Percentiles rank a stretch among this genome's conserved stretches.
These are phyloP conservation scores for Boletus coccyginus DNA, from an alignment of 768 basidiomycete species.

Conservation along the genomic window DNA sequence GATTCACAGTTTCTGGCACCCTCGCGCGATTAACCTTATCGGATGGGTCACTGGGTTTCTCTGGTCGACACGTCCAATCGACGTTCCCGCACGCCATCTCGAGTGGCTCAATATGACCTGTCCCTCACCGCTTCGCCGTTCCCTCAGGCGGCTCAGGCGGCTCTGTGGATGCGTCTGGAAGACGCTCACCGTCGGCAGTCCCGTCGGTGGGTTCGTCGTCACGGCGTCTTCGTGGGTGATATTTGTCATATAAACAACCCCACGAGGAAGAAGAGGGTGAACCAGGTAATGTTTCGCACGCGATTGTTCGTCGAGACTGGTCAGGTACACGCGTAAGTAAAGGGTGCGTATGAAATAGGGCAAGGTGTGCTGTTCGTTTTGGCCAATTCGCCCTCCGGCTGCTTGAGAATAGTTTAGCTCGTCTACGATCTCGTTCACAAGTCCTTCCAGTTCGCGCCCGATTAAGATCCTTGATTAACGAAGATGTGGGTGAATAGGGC, in stretches of 20 bases:
- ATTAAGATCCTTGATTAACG: conserved; percentile 94
- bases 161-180: too few relatives aligned
- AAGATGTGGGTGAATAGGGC: conserved; percentile 2
- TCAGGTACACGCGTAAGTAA: background rate
- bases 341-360: background rate
- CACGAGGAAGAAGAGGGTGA: conserved; percentile 76
- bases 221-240: background rate
- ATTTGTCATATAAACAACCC: conserved; percentile 92
- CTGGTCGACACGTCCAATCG: too few relatives aligned
- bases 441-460: conserved; percentile 92
- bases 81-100: too few relatives aligned
- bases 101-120: too few relatives aligned
- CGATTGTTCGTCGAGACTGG: conserved; percentile 88
- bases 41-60: too few relatives aligned
- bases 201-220: too few relatives aligned
- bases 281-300: conserved; percentile 90
- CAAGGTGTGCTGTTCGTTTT: conserved; percentile 78
- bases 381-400: conserved; percentile 85
- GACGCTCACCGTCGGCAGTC: too few relatives aligned
- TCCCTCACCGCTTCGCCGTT: too few relatives aligned
- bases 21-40: too few relatives aligned
- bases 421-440: conserved; percentile 92
- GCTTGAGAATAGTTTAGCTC: conserved; percentile 88
- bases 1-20: too few relatives aligned
- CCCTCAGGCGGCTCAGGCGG: too few relatives aligned